These are phyloP conservation scores for Gyromitra esculenta DNA, from an alignment of 2,329 filamentous ascomycete genomes.

Conservation along the genomic window DNA sequence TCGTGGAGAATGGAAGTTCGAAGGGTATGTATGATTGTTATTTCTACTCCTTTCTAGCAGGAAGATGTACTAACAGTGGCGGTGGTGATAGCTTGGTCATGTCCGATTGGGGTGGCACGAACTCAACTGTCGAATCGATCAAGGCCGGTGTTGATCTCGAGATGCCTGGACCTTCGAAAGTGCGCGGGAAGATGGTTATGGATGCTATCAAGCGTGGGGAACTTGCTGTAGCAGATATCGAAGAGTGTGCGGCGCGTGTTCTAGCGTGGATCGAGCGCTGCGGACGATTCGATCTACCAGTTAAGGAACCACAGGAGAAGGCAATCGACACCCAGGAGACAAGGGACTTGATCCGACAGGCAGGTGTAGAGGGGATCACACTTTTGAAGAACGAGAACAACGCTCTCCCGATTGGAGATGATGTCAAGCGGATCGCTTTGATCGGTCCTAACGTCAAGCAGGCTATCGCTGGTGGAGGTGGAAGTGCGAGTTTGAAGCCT, in stretches of 20 bases:
- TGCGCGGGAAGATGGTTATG: slow-evolving; percentile 68
- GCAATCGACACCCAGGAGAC: slow-evolving; percentile 68
- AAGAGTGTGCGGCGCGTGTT: slow-evolving; percentile 70
- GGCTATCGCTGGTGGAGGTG: slow-evolving; percentile 74
- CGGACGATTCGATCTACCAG: slow-evolving; percentile 69
- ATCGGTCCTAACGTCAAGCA: slow-evolving; percentile 75
- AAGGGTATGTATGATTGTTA: slow-evolving; percentile 63
- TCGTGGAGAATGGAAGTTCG: slow-evolving; percentile 60
- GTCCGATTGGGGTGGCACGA: slow-evolving; percentile 64
- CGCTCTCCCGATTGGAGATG: slow-evolving; percentile 69
- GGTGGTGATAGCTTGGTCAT: slow-evolving; percentile 59
- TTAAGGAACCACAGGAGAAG: slow-evolving; percentile 69
- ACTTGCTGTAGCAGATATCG: slow-evolving; percentile 65
- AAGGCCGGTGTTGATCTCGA: slow-evolving; percentile 69
- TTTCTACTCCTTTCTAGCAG: background rate
- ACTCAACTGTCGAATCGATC: slow-evolving; percentile 66
- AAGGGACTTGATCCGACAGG: slow-evolving; percentile 69
- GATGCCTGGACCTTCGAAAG: slow-evolving; percentile 69
- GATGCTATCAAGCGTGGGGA: slow-evolving; percentile 65
- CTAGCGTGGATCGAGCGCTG: slow-evolving; percentile 70
- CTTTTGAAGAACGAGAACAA: slow-evolving; percentile 71
- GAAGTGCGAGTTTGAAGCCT: slow-evolving; percentile 74
- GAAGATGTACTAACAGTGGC: slow-evolving; percentile 54
- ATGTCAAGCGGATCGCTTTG: slow-evolving; percentile 70
- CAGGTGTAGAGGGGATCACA: slow-evolving; percentile 71